These are phyloP conservation scores for Spergularia marina DNA, from an alignment of 148 eudicot species.

Conservation along the genomic window DNA sequence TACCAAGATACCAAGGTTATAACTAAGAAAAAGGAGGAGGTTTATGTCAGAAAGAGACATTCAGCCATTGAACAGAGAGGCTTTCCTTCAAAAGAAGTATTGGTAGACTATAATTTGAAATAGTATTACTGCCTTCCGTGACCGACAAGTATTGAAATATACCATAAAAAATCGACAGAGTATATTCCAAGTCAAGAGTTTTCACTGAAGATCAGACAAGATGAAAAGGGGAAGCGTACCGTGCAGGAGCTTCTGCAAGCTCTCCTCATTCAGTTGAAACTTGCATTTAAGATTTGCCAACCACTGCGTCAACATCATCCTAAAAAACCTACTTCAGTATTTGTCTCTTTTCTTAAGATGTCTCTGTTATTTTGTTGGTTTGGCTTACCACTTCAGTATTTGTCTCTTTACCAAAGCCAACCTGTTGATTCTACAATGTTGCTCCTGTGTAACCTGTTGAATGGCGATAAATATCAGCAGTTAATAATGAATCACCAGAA, in stretches of 20 bases:
- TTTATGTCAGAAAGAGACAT: neutral
- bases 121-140: too few relatives aligned
- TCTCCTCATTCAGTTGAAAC: too few relatives aligned
- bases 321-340: too few relatives aligned
- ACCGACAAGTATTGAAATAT: neutral
- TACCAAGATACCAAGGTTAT: too few relatives aligned
- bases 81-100: neutral
- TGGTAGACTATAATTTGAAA: too few relatives aligned
- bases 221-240: neutral
- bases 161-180: neutral
- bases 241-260: neutral
- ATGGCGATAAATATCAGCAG: neutral
- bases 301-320: neutral
- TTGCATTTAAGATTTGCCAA: too few relatives aligned
- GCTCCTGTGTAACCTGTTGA: neutral
- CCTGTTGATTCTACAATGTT: neutral
- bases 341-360: too few relatives aligned
- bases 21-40: too few relatives aligned
- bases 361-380: neutral
- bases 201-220: neutral
- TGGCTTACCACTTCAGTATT: neutral
- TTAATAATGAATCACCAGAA: neutral
- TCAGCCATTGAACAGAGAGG: neutral
- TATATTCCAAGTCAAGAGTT: neutral
- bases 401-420: neutral